Percentiles rank a stretch among this genome's conserved stretches.
Conservation (phyloP, 164 flowering plant genomes). For the Magnolia kwangsiensis region DNA sequence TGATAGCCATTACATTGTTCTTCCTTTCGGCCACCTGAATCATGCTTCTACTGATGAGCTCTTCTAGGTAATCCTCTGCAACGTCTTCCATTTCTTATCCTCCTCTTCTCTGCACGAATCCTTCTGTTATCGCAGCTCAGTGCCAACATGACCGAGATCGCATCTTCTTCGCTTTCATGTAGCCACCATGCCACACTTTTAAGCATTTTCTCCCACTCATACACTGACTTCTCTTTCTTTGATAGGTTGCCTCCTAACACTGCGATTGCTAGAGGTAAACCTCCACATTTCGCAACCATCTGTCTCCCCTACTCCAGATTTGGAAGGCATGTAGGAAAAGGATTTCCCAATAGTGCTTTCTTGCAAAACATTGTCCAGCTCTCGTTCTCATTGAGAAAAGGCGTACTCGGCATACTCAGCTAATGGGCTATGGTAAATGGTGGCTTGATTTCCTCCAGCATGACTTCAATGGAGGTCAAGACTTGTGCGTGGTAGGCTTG, state of each 20-base stretch:
- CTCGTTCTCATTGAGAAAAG: background rate
- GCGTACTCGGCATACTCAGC: background rate
- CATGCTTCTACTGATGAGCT: background rate
- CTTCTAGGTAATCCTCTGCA: background rate
- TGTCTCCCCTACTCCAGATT: background rate
- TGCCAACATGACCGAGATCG: background rate
- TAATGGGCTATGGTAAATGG: too few species aligned
- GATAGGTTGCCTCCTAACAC: background rate
- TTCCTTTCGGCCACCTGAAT: background rate
- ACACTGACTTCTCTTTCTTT: background rate
- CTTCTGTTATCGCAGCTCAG: constrained; percentile 3
- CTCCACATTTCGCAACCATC: background rate
- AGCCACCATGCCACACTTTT: background rate
- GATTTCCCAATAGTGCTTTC: background rate
- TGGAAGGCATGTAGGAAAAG: background rate
- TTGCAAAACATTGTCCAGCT: background rate
- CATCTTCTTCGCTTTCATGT: constrained; percentile 4
- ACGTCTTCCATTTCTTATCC: background rate
- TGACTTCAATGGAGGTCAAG: too few species aligned
- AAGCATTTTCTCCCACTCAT: constrained; percentile 6
- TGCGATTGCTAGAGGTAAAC: background rate
- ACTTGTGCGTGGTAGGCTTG: too few species aligned
- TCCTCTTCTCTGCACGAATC: background rate
- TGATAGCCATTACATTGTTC: background rate
- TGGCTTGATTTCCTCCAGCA: too few species aligned